Percentiles rank a stretch among this genome's conserved stretches.
phyloP scores from a whole-genome alignment of 257 asterid genomes.

The Primulina tabacum region DNA sequence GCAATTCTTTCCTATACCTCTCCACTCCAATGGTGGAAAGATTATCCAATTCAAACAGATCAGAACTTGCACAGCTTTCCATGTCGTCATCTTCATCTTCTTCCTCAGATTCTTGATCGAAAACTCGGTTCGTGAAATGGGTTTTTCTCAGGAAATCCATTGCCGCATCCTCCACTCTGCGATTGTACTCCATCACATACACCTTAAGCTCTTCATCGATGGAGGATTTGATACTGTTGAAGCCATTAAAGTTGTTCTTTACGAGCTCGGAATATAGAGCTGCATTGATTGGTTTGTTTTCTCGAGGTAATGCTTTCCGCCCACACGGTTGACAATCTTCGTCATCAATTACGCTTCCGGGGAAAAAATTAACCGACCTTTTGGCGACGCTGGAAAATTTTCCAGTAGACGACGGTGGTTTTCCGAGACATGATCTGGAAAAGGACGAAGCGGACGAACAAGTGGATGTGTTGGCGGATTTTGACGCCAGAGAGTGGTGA shows the following conservation, averaged over 20 bases:
- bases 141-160: conserved; percentile 35
- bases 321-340: conserved; percentile 53
- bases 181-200: conserved; percentile 45
- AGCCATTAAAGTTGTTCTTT: neutral
- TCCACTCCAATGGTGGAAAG: conserved; percentile 58
- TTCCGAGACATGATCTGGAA: conserved; percentile 71
- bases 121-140: conserved; percentile 20
- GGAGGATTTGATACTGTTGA: conserved; percentile 19
- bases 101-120: conserved; percentile 26
- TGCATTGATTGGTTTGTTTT: neutral
- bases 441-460: conserved; percentile 73
- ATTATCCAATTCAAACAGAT: conserved; percentile 72
- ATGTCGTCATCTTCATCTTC: conserved; percentile 41
- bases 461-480: conserved; percentile 49
- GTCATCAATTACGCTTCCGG: conserved; percentile 48
- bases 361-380: conserved; percentile 60
- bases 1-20: conserved; percentile 53
- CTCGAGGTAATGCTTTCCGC: conserved; percentile 37
- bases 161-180: conserved; percentile 42
- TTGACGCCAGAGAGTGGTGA: conserved; percentile 30
- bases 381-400: conserved; percentile 36
- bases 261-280: neutral
- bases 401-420: conserved; percentile 41
- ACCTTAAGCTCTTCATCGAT: conserved; percentile 38
- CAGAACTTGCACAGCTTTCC: conserved; percentile 64